phyloP scores from a whole-genome alignment of 345 rosid genomes.

The Rhodamnia rubescens region DNA sequence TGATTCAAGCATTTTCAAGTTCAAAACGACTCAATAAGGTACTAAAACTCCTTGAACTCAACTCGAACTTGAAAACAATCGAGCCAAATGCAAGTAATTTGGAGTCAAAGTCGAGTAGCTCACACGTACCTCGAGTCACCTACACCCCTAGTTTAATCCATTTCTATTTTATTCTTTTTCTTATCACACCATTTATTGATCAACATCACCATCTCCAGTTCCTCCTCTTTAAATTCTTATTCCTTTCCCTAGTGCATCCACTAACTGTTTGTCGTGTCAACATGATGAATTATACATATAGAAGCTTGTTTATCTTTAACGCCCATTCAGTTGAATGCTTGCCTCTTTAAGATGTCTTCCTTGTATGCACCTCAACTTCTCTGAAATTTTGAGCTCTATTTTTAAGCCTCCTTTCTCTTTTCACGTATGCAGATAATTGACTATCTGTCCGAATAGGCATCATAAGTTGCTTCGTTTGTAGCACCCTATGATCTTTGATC shows the following conservation, averaged over 20 bases:
- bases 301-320: background rate
- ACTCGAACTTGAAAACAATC: background rate
- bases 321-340: background rate
- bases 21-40: background rate
- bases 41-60: background rate
- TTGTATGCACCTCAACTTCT: background rate
- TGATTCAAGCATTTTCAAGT: background rate
- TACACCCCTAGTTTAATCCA: background rate
- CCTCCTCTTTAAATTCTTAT: background rate
- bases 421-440: background rate
- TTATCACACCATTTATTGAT: background rate
- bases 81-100: background rate
- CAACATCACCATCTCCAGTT: background rate
- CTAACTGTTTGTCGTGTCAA: background rate
- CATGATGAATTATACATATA: background rate
- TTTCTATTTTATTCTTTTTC: background rate
- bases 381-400: background rate
- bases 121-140: background rate
- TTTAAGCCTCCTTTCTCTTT: background rate
- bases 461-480: background rate
- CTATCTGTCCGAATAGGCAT: background rate
- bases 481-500: background rate
- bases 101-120: background rate
- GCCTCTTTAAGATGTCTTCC: background rate
- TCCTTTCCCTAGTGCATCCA: background rate